Base-by-base conservation (phyloP, 1,284 basidiomycete genomes). In the Cutaneotrichosporon cutaneum region DNA sequence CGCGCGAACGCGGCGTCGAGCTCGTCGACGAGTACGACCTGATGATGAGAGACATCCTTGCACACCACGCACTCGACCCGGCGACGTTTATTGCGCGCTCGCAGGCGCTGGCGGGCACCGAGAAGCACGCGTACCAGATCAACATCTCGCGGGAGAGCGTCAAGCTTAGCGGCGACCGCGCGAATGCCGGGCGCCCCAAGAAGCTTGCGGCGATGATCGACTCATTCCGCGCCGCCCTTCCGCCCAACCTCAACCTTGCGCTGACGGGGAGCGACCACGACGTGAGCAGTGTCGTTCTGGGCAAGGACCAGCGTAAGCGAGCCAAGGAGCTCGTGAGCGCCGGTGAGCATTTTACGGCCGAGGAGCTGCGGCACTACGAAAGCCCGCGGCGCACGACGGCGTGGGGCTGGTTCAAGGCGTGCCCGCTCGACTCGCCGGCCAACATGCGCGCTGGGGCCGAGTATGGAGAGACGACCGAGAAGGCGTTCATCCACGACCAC, bases 11-110 rank as follows among this genome's bases (percentile, higher is more conserved):
- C 71, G 81, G 85, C 22, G 87, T 92, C 64, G 85, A 87, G 70
- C 86, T 97, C 78, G 82, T 92, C 7, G 93, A 97, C 78, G 92
- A 77, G 58, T 80, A 75, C 65, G 77, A 80, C 63, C 71, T 74
- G 53, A 71, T 78, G 64, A 77, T 77, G 74, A 68, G 70, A 52
- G 77, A 78, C 62, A 30, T 79, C 0, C 54, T 78, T 33, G 72
- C 76, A 1, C 77, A 78, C 68, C 74, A 77, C 56, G 76, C 78
- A 0, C 68, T 80, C 6, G 52, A 62, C n/a, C 77, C 78, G 1
- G 66, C 64, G 2, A 69, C 68, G 35, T 77, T 76, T 53, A 65
- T 73, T 16, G 44, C 70, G n/a, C 68, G 77, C 22, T 68, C 68
- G 2, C 42, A 61, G 26, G 27, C 30, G 13, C 60, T 54, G 32